Evolutionary conservation across 805 yeast species (phyloP).

Genomic region (Ogataea trehalophila): DNA sequence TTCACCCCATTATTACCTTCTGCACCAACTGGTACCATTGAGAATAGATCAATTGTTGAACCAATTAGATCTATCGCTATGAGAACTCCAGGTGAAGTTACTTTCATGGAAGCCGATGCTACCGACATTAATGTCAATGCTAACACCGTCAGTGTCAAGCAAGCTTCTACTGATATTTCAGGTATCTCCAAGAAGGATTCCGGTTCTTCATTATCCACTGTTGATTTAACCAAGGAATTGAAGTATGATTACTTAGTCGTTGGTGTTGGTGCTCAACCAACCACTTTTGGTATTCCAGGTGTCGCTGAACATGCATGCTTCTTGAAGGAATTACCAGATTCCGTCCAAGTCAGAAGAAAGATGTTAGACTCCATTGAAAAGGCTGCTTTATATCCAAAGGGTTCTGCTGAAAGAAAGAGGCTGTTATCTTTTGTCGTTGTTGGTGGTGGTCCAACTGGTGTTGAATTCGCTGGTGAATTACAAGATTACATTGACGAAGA

Average conservation of each 20-base stretch:
- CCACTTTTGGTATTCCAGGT: constrained; percentile 54
- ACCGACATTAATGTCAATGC: constrained; percentile 44
- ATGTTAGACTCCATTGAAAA: constrained; percentile 50
- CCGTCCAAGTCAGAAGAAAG: constrained; percentile 42
- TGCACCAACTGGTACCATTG: constrained; percentile 53
- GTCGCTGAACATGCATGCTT: constrained; percentile 49
- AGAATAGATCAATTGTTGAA: constrained; percentile 46
- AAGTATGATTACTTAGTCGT: constrained; percentile 47
- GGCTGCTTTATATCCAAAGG: constrained; percentile 48
- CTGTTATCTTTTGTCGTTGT: constrained; percentile 48
- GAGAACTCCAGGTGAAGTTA: constrained; percentile 46
- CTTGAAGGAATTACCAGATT: constrained; percentile 49
- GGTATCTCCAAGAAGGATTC: constrained; percentile 45
- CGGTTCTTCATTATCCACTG: constrained; percentile 36
- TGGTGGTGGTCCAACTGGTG: constrained; percentile 60
- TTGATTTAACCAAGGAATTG: constrained; percentile 28
- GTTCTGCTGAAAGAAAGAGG: constrained; percentile 48
- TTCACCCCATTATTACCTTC: constrained; percentile 54
- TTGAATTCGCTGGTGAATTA: constrained; percentile 52
- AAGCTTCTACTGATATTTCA: constrained; percentile 43
- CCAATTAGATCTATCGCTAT: constrained; percentile 50
- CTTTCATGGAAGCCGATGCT: constrained; percentile 52
- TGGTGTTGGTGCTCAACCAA: constrained; percentile 55
- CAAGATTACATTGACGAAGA: constrained; percentile 55
- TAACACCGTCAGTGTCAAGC: constrained; percentile 41